Conservation (phyloP, 164 flowering plant genomes). For the Santalum album region DNA sequence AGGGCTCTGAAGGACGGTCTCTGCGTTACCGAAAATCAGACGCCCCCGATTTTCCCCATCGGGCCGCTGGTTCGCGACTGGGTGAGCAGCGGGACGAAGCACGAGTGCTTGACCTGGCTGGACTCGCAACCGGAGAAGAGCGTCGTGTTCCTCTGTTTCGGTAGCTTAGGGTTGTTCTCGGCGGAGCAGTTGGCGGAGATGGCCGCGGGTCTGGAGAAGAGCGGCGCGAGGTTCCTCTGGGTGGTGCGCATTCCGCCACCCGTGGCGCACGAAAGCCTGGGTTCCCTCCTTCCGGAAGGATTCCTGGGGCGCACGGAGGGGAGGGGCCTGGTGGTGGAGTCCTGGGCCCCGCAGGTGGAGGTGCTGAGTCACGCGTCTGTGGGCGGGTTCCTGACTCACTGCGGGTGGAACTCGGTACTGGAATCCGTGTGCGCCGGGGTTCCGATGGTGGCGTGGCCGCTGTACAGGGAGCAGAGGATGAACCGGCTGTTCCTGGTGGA, state of each 20-base stretch:
- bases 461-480: constrained; percentile 33
- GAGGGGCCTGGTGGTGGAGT: constrained; percentile 29
- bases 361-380: constrained; percentile 27
- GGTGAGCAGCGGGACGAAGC: too few relatives aligned
- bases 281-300: constrained; percentile 23
- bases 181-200: too few relatives aligned
- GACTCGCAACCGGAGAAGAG: too few relatives aligned
- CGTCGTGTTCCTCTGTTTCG: too few relatives aligned
- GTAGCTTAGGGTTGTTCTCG: too few relatives aligned
- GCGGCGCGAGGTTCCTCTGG: constrained; percentile 37
- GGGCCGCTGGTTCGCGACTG: too few relatives aligned
- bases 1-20: too few relatives aligned
- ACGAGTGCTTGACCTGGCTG: too few relatives aligned
- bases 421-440: constrained; percentile 34
- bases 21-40: too few relatives aligned
- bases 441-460: constrained; percentile 46
- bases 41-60: too few relatives aligned
- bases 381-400: constrained; percentile 42
- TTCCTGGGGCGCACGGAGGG: constrained; percentile 26
- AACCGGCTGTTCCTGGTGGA: constrained; percentile 26
- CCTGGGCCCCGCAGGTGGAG: constrained; percentile 39
- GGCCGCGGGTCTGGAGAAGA: constrained; percentile 34
- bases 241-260: constrained; percentile 32
- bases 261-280: constrained; percentile 7
- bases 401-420: constrained; percentile 43